Percentiles rank a stretch among this genome's conserved stretches.
phyloP scores from a whole-genome alignment of 2,329 filamentous ascomycete genomes.

The Colletotrichum godetiae region DNA sequence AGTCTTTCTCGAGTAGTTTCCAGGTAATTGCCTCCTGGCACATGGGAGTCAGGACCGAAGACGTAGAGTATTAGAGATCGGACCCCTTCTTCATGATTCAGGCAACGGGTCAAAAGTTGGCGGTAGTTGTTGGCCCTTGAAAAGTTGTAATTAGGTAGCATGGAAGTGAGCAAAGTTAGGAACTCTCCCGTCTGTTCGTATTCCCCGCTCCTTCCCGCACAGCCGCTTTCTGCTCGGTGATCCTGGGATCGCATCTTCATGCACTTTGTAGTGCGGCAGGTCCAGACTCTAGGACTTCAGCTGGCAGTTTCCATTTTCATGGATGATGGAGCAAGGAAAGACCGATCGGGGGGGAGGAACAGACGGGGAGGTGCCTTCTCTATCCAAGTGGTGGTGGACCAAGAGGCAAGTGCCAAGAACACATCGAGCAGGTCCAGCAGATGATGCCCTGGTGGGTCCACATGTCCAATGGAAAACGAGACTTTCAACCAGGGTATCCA shows the following conservation, averaged over 20 bases:
- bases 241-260: constrained; percentile 23
- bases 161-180: not conserved
- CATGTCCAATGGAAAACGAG: not conserved
- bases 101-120: not conserved
- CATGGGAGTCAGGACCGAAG: not conserved
- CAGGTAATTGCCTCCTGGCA: not conserved
- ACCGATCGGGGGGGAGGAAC: not conserved
- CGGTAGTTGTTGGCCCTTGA: not conserved
- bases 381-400: not conserved
- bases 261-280: not conserved
- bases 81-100: constrained; percentile 1
- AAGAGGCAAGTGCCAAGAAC: not conserved
- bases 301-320: not conserved
- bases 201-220: not conserved
- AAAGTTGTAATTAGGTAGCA: not conserved
- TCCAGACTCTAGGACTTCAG: not conserved
- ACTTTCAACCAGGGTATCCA: not conserved
- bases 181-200: not conserved
- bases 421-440: not conserved
- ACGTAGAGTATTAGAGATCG: not conserved
- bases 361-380: not conserved
- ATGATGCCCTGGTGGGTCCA: not conserved
- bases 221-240: constrained; percentile 8
- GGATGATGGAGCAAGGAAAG: not conserved
- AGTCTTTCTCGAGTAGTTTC: not conserved